Percentiles rank a stretch among this genome's conserved stretches.
Evolutionary conservation across 2,329 filamentous ascomycete species (phyloP).

Genomic region (Neopestalotiopsis sp.): DNA sequence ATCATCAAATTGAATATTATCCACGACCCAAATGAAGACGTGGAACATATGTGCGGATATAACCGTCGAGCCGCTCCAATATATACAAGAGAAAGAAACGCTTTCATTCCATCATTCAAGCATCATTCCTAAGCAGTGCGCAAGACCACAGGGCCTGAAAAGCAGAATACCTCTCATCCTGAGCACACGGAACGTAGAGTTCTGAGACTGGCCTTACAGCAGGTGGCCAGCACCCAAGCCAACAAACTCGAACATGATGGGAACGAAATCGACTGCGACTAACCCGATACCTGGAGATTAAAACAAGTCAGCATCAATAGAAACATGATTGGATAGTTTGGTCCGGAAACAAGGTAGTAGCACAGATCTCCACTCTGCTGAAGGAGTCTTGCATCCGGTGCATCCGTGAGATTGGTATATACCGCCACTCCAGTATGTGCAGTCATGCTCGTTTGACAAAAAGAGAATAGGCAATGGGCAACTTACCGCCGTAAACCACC

Average conservation of each 20-base stretch:
- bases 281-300: conserved; percentile 34
- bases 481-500: conserved; percentile 88
- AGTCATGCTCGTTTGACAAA: background rate
- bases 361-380: background rate
- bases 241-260: conserved; percentile 47
- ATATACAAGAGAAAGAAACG: background rate
- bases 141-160: background rate
- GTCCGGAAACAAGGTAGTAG: background rate
- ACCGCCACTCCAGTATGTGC: background rate
- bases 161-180: background rate
- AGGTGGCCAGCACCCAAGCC: conserved; percentile 40
- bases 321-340: background rate
- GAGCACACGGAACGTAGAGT: background rate
- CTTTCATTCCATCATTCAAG: background rate
- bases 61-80: background rate
- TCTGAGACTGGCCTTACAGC: background rate
- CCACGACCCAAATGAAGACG: background rate
- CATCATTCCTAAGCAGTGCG: background rate
- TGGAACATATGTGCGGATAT: background rate
- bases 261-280: conserved; percentile 46
- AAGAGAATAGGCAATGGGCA: conserved; percentile 8
- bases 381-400: conserved; percentile 8
- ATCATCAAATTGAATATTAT: background rate
- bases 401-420: background rate
- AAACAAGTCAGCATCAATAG: conserved; percentile 10